These are phyloP conservation scores for Taiozyma sp. DNA, from an alignment of 1,139 yeast genomes.

Conservation along the genomic window DNA sequence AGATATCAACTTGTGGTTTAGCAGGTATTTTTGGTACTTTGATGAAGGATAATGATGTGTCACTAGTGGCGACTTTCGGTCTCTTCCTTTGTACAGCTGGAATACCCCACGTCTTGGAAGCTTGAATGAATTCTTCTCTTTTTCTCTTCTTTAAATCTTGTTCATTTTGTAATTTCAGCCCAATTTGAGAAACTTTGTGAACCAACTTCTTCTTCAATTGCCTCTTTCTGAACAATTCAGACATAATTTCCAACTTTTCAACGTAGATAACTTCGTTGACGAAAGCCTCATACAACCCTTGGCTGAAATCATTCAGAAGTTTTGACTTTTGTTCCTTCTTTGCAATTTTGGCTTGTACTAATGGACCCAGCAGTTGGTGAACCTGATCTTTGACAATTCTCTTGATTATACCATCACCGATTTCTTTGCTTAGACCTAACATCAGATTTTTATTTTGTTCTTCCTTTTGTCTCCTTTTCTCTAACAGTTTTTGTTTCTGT, in stretches of 20 bases:
- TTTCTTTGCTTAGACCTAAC: constrained; percentile 19
- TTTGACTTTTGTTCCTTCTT: constrained; percentile 29
- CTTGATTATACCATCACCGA: constrained; percentile 20
- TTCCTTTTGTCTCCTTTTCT: constrained; percentile 13
- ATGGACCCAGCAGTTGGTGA: neutral
- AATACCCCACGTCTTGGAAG: constrained; percentile 30
- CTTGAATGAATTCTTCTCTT: constrained; percentile 37
- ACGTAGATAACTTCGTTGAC: constrained; percentile 48
- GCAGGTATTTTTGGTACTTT: constrained; percentile 2
- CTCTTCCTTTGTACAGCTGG: constrained; percentile 26
- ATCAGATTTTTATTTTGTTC: constrained; percentile 11
- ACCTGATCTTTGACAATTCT: constrained; percentile 16
- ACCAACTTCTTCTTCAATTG: constrained; percentile 28
- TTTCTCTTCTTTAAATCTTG: constrained; percentile 31
- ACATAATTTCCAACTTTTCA: constrained; percentile 36
- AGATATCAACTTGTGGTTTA: constrained; percentile 11
- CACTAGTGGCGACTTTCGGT: neutral
- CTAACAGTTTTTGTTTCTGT: constrained; percentile 9
- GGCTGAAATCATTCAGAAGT: constrained; percentile 35
- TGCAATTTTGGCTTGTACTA: constrained; percentile 14
- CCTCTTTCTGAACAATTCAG: constrained; percentile 30
- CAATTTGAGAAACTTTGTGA: constrained; percentile 26
- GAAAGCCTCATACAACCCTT: constrained; percentile 53
- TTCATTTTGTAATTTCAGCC: constrained; percentile 24
- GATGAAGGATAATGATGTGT: neutral